These are phyloP conservation scores for Candida buenavistaensis DNA, from an alignment of 1,139 yeast species.

Conservation along the genomic window DNA sequence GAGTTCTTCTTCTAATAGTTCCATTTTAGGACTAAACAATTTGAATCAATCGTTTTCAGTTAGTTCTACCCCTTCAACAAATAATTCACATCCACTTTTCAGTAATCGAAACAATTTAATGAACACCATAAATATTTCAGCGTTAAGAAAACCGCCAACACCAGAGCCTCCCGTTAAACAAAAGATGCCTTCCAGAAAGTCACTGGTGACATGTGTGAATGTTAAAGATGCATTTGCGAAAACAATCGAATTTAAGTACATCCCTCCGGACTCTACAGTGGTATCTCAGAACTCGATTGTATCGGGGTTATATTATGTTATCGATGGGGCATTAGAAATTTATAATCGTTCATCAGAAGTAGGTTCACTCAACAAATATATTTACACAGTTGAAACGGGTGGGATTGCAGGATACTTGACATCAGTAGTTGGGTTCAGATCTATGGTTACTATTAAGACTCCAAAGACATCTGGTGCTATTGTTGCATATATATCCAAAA, in stretches of 20 bases:
- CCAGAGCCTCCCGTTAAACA: background rate
- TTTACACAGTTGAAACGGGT: slow-evolving; percentile 70
- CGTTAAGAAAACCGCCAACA: slow-evolving; percentile 1
- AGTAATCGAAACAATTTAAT: slow-evolving; percentile 9
- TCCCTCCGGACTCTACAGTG: slow-evolving; percentile 54
- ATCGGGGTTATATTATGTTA: slow-evolving; percentile 76
- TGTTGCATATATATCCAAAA: slow-evolving; percentile 71
- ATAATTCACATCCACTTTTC: slow-evolving; percentile 6
- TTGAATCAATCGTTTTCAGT: slow-evolving; percentile 5
- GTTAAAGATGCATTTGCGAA: slow-evolving; percentile 67
- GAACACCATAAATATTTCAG: slow-evolving; percentile 11
- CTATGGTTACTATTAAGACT: slow-evolving; percentile 65
- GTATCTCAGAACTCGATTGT: slow-evolving; percentile 65
- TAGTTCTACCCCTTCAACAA: slow-evolving; percentile 7
- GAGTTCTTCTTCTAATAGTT: slow-evolving; percentile 11
- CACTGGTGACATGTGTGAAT: slow-evolving; percentile 14
- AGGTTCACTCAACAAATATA: slow-evolving; percentile 23
- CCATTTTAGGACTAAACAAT: slow-evolving; percentile 9
- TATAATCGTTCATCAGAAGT: slow-evolving; percentile 29
- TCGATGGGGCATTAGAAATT: slow-evolving; percentile 75
- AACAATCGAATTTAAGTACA: slow-evolving; percentile 55
- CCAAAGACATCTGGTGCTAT: slow-evolving; percentile 57
- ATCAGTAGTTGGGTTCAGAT: slow-evolving; percentile 73
- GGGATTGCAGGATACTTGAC: slow-evolving; percentile 89
- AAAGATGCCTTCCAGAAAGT: slow-evolving; percentile 4